phyloP scores from a whole-genome alignment of 2,329 filamentous ascomycete species.

The Colletotrichum theobromicola region DNA sequence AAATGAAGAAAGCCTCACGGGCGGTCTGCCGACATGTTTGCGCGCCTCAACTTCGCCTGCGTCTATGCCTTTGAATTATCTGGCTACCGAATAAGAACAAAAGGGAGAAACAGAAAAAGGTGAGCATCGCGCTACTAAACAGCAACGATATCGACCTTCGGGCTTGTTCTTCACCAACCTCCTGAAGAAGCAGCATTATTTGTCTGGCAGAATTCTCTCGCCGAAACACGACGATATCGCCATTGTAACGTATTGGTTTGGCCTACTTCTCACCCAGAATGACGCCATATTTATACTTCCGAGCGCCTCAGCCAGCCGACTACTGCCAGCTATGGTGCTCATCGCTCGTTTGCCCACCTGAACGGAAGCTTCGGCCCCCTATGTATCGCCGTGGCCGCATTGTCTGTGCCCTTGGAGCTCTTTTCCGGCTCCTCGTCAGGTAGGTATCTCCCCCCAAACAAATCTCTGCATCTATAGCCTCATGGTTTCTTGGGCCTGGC shows the following conservation, averaged over 20 bases:
- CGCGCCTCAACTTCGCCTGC: neutral
- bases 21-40: too few relatives aligned
- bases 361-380: neutral
- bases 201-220: too few relatives aligned
- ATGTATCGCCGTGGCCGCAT: accelerated
- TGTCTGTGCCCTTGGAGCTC: neutral
- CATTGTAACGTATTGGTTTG: neutral
- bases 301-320: neutral
- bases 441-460: too few relatives aligned
- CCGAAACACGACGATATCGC: too few relatives aligned
- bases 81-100: neutral
- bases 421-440: neutral
- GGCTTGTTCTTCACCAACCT: too few relatives aligned
- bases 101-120: too few relatives aligned
- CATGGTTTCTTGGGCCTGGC: neutral
- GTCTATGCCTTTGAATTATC: neutral
- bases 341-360: neutral
- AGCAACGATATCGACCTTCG: too few relatives aligned
- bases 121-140: too few relatives aligned
- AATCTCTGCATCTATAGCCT: neutral
- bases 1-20: too few relatives aligned
- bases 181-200: too few relatives aligned
- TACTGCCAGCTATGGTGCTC: neutral
- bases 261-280: accelerated
- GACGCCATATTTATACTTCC: accelerated